Conservation (phyloP, 257 asterid species). For the Lycium ferocissimum region DNA sequence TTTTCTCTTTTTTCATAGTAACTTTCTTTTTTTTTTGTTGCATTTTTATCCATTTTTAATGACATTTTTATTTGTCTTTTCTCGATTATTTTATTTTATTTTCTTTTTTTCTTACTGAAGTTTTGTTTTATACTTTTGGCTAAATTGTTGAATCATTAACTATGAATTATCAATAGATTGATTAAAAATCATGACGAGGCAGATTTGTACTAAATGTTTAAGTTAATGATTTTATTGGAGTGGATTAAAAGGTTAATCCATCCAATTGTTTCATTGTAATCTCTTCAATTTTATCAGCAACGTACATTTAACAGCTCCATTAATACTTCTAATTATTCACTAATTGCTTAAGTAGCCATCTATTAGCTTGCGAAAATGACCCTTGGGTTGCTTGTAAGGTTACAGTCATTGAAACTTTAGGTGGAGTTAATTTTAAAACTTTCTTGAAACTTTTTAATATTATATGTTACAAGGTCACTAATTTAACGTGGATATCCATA, state of each 20-base stretch:
- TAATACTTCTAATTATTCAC: conserved; percentile 1
- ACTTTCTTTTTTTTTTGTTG: not conserved
- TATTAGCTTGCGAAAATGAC: not conserved
- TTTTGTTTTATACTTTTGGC: not conserved
- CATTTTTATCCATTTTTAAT: too few relatives aligned
- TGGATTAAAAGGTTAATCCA: not conserved
- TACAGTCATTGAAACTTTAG: not conserved
- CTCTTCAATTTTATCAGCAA: not conserved
- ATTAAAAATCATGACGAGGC: not conserved
- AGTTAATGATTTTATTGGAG: not conserved
- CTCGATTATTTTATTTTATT: too few relatives aligned
- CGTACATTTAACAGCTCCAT: not conserved
- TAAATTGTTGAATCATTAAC: not conserved
- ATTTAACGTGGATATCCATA: not conserved
- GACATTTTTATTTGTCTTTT: too few relatives aligned
- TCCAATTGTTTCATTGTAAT: not conserved
- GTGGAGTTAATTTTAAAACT: not conserved
- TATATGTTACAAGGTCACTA: not conserved
- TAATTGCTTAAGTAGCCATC: not conserved
- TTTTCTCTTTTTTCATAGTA: not conserved
- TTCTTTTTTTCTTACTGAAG: not conserved
- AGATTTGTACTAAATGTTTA: not conserved
- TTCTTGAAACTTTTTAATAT: not conserved
- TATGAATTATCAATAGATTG: not conserved
- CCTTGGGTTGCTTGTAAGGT: conserved; percentile 14